Conservation (phyloP, 208 protist genomes). For the Tritrichomonas musculus region DNA sequence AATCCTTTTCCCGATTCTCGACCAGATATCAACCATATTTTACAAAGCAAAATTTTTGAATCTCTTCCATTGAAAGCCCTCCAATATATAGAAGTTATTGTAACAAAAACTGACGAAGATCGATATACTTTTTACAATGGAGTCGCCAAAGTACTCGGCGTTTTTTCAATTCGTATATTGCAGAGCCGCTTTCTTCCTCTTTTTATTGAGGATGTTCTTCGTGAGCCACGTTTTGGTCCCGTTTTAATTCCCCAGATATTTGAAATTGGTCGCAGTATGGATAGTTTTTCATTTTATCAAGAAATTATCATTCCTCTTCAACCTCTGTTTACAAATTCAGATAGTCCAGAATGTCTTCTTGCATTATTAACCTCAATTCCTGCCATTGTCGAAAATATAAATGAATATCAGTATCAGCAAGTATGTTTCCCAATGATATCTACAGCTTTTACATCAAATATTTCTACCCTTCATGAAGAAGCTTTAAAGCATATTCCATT, state of each 20-base stretch:
- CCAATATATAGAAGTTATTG: not conserved
- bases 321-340: not conserved
- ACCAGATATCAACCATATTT: not conserved
- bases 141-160: not conserved
- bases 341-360: not conserved
- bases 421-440: not conserved
- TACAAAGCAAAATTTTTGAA: not conserved
- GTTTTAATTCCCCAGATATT: not conserved
- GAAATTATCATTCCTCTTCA: not conserved
- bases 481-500: not conserved
- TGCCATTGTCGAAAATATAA: not conserved
- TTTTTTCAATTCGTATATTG: not conserved
- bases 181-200: not conserved
- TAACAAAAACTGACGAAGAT: not conserved
- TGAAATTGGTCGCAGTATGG: not conserved
- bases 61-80: not conserved
- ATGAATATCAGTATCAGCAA: not conserved
- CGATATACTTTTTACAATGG: not conserved
- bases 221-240: not conserved
- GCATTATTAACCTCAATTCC: not conserved
- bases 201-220: not conserved
- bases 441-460: not conserved
- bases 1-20: not conserved
- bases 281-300: not conserved
- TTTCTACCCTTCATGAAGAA: not conserved